Base-by-base conservation (phyloP, 768 basidiomycete species). In the Cubamyces lactineus region DNA sequence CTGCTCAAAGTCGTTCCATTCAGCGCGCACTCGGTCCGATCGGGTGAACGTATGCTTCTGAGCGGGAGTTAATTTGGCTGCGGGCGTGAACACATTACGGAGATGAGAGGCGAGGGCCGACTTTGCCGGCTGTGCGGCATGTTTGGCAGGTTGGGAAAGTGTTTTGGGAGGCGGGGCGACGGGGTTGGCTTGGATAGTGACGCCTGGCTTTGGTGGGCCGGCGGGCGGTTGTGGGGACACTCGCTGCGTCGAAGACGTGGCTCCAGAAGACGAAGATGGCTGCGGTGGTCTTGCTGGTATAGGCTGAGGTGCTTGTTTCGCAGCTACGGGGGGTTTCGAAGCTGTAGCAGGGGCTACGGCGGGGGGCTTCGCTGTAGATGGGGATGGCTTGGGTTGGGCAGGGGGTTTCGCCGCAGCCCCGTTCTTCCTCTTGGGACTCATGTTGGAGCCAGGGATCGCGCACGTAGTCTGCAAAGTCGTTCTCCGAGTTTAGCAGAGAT, bases 381-480 rank as follows among this genome's bases (percentile, higher is more conserved):
- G 45, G 39, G 48, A 17, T 28, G 64, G 34, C 43, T 65, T 64
- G 30, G 63, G 48, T 24, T 45, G 63, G 63, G 63, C 58, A 56
- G 57, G 34, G 63, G 63, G 63, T 53, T 61, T 65, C 45, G 46
- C 16, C 28, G 63, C 53, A 19, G 52, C 51, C 45, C 54, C 53
- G 23, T 39, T 46, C 56, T 58, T 61, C 45, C 47, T 53, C 41
- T 51, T 57, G 55, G 58, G 56, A 59, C 56, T 65, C 59, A 61
- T 61, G 64, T 57, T 60, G 63, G 63, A 30, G 39, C 39, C 26
- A 17, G 54, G 13, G 54, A 30, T 34, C 21, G 53, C 12, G 59
- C 16, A 24, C 46, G 15, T 57, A 45, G 59, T 51, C 64, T 61
- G 59, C 49, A 58, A 39, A 60, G 23, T 59, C 58, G 57, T 54